Base-by-base conservation (phyloP, 441 rosid species). In the Eugenia klotzschiana region DNA sequence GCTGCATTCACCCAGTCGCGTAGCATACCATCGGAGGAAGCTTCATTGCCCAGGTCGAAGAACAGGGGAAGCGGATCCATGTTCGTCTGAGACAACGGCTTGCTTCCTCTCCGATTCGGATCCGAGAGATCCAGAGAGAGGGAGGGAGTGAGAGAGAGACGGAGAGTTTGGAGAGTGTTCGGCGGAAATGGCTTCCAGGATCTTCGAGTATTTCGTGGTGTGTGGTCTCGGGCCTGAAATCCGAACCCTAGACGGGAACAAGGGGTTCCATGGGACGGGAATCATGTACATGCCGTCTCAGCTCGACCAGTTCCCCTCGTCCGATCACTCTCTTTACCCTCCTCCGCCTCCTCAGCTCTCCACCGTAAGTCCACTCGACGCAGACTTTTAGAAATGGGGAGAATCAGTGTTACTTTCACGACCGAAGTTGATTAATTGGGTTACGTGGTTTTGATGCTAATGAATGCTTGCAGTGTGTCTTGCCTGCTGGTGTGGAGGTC, bases 301-400 rank as follows among this genome's bases (percentile, higher is more conserved):
- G 79, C 95, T 97, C 49, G 99, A 97, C 55, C 98, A 94, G 89
- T 95, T 87, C 85, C 99, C 99, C 82, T 89, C 92, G 81, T 90
- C 91, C 60, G 88, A 89, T 91, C 97, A 92, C 85, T 90, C 98
- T 41, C 94, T 90, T 43, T 90, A 89, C 84, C 91, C 98, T 85
- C 90, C 93, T 8, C 98, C 98, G 41, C 99, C 99, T 64, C 98
- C 99, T 81, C 99, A 95, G 88, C 98, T 97, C 83, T 92, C 99
- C 25, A 94, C 95, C 55, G 99, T 95, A 89, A 84, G 90, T 83
- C 53, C 40, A 26, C 51, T 27, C 14, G 50, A 18, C 64, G 8
- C 18, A 52, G n/a, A 7, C 41, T 15, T 50, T 57, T 60, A 16
- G 40, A 25, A n/a, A 79, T 52, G 27, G 16, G 26, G 7, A 3